Evolutionary conservation across 495 filamentous ascomycete species (phyloP).

Genomic region (Penicillium flavigenum): DNA sequence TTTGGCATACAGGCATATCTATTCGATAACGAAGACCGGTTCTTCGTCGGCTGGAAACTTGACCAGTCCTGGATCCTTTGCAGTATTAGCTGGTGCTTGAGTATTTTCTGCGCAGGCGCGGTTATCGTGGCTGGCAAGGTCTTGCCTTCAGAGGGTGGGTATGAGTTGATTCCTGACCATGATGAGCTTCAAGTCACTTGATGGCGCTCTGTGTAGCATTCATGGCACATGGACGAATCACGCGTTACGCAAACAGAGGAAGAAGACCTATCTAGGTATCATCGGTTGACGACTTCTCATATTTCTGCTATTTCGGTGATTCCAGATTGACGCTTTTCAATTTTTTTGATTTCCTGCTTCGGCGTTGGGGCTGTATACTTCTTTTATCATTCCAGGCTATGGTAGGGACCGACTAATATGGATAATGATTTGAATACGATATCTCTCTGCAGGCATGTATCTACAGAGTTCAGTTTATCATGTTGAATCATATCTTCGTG

Average conservation of each 20-base stretch:
- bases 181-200: slow-evolving; percentile 18
- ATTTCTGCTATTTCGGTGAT: slow-evolving; percentile 5
- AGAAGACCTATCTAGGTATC: neutral
- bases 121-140: slow-evolving; percentile 63
- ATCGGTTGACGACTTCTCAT: slow-evolving; percentile 1
- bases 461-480: neutral
- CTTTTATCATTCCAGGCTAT: slow-evolving; percentile 2
- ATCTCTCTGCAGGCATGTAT: neutral
- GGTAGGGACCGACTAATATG: slow-evolving; percentile 14
- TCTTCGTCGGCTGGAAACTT: slow-evolving; percentile 81
- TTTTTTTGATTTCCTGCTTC: neutral
- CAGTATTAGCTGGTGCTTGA: slow-evolving; percentile 68
- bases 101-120: slow-evolving; percentile 58
- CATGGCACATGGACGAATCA: neutral
- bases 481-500: slow-evolving; percentile 20
- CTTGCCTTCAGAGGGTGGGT: slow-evolving; percentile 79
- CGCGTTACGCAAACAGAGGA: neutral
- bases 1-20: slow-evolving; percentile 63
- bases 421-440: neutral
- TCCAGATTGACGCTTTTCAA: neutral
- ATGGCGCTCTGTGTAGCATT: slow-evolving; percentile 1
- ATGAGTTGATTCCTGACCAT: slow-evolving; percentile 67
- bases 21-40: slow-evolving; percentile 81
- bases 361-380: slow-evolving; percentile 14
- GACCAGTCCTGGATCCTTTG: slow-evolving; percentile 76